phyloP scores from a whole-genome alignment of 2,329 filamentous ascomycete genomes.

The Diaporthe sp. region DNA sequence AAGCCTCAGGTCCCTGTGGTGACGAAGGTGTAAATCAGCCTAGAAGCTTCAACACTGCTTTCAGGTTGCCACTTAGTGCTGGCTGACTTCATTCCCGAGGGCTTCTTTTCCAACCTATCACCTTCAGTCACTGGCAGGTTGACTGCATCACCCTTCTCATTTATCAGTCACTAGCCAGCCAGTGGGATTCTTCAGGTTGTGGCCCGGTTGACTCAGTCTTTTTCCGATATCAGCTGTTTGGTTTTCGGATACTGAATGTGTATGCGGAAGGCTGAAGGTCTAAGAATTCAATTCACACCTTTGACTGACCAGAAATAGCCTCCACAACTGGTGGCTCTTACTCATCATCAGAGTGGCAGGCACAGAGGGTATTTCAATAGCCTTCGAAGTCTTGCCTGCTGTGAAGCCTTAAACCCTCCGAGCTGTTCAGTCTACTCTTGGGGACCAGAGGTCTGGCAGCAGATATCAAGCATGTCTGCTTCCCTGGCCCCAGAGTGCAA shows the following conservation, averaged over 20 bases:
- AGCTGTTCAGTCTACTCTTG: neutral
- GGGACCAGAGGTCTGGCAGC: neutral
- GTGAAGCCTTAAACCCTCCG: neutral
- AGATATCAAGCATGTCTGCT: constrained; percentile 78
- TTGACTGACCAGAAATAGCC: too few species aligned
- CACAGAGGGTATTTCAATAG: neutral
- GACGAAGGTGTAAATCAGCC: neutral
- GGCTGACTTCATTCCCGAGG: neutral
- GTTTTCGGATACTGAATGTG: too few species aligned
- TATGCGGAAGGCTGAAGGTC: neutral
- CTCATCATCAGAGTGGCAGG: neutral
- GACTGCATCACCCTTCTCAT: neutral
- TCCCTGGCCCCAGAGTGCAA: constrained; percentile 96
- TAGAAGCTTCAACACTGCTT: neutral
- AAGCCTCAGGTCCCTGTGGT: neutral
- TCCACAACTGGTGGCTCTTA: neutral
- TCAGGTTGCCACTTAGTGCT: neutral
- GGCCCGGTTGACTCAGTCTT: neutral
- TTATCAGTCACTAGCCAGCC: neutral
- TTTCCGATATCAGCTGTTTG: too few species aligned
- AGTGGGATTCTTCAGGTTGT: neutral
- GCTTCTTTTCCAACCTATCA: neutral
- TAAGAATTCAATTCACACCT: neutral
- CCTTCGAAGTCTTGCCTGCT: neutral
- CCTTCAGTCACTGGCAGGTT: neutral